phyloP scores from a whole-genome alignment of 2,329 filamentous ascomycete genomes.

The Rhynchosporium graminicola region DNA sequence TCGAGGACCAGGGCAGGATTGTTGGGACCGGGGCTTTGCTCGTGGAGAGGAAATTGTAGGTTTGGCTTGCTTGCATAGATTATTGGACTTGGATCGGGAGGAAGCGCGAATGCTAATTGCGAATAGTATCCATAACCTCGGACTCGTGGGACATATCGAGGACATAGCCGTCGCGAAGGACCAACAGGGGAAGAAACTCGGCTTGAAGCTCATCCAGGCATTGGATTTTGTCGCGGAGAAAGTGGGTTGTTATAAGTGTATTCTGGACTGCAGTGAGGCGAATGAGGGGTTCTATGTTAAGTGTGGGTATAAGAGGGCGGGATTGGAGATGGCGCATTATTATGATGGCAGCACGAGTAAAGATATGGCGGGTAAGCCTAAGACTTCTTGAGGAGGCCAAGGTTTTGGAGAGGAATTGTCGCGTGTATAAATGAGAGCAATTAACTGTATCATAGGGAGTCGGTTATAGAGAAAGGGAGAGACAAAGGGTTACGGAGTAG shows the following conservation, averaged over 20 bases:
- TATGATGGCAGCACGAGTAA: constrained; percentile 47
- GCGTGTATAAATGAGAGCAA: background rate
- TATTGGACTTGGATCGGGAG: background rate
- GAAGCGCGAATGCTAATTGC: constrained; percentile 23
- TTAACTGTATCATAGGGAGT: constrained; percentile 17
- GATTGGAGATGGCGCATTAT: constrained; percentile 97
- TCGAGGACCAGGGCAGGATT: constrained; percentile 67
- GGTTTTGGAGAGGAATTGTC: background rate
- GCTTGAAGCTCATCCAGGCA: constrained; percentile 88
- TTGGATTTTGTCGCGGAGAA: constrained; percentile 85
- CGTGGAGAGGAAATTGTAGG: constrained; percentile 91
- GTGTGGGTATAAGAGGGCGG: constrained; percentile 89
- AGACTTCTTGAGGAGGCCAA: constrained; percentile 3
- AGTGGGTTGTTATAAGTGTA: constrained; percentile 95
- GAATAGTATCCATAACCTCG: constrained; percentile 73
- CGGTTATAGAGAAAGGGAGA: background rate
- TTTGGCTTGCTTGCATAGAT: constrained; percentile 27
- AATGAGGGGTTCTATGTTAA: constrained; percentile 99
- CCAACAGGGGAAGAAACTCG: constrained; percentile 96
- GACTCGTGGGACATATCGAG: constrained; percentile 91
- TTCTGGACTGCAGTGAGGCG: constrained; percentile 91
- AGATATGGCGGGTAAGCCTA: constrained; percentile 15
- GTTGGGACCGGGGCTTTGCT: constrained; percentile 89
- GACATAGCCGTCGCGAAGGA: constrained; percentile 95
- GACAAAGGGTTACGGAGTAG: background rate